phyloP scores from a whole-genome alignment of 1,284 basidiomycete species.

The Tremellales sp. region DNA sequence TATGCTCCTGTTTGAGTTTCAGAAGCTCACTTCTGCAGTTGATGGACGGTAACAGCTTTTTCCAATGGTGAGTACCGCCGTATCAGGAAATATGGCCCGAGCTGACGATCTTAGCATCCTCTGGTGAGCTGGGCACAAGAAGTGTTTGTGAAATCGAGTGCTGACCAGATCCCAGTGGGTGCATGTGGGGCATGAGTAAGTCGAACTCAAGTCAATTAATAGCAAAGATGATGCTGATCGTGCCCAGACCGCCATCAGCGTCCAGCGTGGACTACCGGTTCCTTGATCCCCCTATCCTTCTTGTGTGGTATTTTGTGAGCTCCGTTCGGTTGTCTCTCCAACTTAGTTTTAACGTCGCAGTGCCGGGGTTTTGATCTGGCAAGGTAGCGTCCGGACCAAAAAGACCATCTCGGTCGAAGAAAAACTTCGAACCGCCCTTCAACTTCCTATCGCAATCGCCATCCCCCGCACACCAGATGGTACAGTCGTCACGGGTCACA shows the following conservation, averaged over 20 bases:
- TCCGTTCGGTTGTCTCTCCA: neutral
- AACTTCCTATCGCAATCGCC: constrained; percentile 36
- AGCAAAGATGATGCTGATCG: no score
- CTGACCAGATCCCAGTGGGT: constrained; percentile 54
- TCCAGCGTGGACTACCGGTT: constrained; percentile 57
- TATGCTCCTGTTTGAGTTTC: neutral
- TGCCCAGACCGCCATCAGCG: constrained; percentile 42
- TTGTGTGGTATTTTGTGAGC: constrained; percentile 64
- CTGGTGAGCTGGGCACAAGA: constrained; percentile 8
- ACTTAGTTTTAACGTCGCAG: constrained; percentile 12
- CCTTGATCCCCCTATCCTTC: constrained; percentile 70
- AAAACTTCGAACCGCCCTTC: constrained; percentile 64
- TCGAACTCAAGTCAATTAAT: no score
- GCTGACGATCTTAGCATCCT: constrained; percentile 8
- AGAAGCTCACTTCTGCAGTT: constrained; percentile 34
- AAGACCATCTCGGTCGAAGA: constrained; percentile 68
- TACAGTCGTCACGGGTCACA: neutral
- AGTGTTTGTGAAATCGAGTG: neutral
- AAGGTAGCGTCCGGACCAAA: constrained; percentile 71
- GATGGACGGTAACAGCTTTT: constrained; percentile 75
- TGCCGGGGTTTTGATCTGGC: constrained; percentile 74
- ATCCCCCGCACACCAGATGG: neutral
- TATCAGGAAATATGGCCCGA: neutral
- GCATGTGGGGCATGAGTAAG: constrained; percentile 71
- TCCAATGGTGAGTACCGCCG: constrained; percentile 54